Evolutionary conservation across 257 asterid species (phyloP), one percentile per base, ranked within the genome.

Genomic region (Voacanga thouarsii): DNA sequence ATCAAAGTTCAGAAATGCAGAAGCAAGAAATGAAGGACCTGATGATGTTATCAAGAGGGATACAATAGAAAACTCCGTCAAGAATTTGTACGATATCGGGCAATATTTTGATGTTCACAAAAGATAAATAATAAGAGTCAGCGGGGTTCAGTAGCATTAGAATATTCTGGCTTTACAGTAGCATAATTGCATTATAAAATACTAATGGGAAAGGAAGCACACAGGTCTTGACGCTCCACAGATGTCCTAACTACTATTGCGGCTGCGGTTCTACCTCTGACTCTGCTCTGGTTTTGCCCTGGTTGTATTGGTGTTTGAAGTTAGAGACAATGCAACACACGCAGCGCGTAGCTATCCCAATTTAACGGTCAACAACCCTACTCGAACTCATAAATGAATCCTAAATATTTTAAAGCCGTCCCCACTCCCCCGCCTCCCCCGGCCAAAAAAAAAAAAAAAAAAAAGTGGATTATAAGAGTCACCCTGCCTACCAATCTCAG

Each of bases 31-130:
- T 18, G 70, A 21, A 70, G 33, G 30, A 71, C 71, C 28, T 74
- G 47, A 30, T 39, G 50, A 65, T 12, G 78, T 59, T 39, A 59
- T 57, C 56, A 7, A 39, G 53, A 64, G 53, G 66, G 74, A 55
- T 49, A 24, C 75, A 65, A 75, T 85, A 57, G 94, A 75, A 75
- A 82, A 84, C 72, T 61, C 92, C 89, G 94, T 71, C 88, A 55
- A 82, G 79, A 67, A 18, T 72, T 76, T 60, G 78, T 78, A 61
- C 53, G 59, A 45, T 59, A 21, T 30, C 71, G 39, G 64, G 74
- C 57, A 47, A 28, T 49, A 28, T 55, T 5, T 33, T 70, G 85
- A 80, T 61, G 55, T 70, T 72, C 50, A 79, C n/a, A 92, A 71
- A 85, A 86, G 82, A 50, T 59, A 8, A 65, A 70, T 66, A 80